Conservation (phyloP, 495 filamentous ascomycete species). For the Cudoniella acicularis region DNA sequence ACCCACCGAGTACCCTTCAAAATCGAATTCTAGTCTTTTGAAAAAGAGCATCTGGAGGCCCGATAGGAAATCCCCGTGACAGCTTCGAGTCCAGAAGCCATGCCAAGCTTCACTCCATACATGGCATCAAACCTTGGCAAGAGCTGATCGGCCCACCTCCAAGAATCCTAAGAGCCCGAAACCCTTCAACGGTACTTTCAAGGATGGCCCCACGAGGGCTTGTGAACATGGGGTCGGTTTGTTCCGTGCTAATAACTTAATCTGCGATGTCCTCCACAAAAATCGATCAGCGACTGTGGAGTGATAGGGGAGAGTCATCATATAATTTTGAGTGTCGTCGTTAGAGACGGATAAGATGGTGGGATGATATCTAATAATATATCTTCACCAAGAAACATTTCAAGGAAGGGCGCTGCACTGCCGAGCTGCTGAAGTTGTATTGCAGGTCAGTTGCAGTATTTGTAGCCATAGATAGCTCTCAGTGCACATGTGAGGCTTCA, state of each 20-base stretch:
- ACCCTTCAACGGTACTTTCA: no score
- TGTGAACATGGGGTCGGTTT: background rate
- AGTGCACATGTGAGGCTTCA: background rate
- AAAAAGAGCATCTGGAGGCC: no score
- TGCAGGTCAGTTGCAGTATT: background rate
- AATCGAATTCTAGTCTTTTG: no score
- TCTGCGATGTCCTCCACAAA: background rate
- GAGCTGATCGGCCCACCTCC: no score
- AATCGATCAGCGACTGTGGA: background rate
- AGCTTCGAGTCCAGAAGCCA: no score
- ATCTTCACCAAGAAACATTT: background rate
- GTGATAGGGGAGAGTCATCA: background rate
- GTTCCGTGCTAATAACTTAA: background rate
- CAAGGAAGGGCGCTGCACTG: background rate
- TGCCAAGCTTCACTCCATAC: no score
- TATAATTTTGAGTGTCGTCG: background rate
- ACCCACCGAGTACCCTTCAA: no score
- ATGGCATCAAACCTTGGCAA: no score
- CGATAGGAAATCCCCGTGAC: no score
- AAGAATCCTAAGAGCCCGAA: no score
- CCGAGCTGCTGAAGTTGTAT: background rate
- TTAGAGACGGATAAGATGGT: background rate
- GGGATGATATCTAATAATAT: background rate
- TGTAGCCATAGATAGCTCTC: background rate
- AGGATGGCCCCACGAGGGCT: no score